Conservation (phyloP, 306 rosid genomes). For the Benincasa hispida region DNA sequence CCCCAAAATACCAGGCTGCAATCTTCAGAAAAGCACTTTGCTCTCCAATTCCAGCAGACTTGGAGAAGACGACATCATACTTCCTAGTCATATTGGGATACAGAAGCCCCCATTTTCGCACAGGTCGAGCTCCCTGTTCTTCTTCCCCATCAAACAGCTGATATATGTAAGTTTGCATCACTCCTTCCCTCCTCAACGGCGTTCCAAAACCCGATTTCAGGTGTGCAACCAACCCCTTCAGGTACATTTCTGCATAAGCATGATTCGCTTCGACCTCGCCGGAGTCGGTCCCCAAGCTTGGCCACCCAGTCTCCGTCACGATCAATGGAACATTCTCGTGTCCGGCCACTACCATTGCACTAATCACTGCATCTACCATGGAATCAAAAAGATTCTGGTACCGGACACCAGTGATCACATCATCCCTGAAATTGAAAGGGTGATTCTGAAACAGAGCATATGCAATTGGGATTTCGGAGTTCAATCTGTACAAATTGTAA, state of each 20-base stretch:
- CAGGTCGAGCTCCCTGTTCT: conserved; percentile 1
- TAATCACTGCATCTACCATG: conserved; percentile 60
- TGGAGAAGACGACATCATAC: conserved; percentile 52
- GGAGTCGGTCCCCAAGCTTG: conserved; percentile 27
- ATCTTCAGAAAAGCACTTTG: background rate
- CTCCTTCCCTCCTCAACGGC: conserved; percentile 62
- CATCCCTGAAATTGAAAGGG: conserved; percentile 72
- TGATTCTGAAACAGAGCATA: conserved; percentile 58
- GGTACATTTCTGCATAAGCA: conserved; percentile 59
- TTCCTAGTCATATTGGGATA: conserved; percentile 49
- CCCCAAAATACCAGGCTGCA: conserved; percentile 2
- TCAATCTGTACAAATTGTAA: conserved; percentile 53
- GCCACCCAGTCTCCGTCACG: conserved; percentile 92
- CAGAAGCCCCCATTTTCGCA: conserved; percentile 62
- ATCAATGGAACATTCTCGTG: conserved; percentile 42
- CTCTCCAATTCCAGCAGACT: background rate
- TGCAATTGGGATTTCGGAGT: conserved; percentile 53
- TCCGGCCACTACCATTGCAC: conserved; percentile 56
- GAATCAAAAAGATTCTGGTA: conserved; percentile 69
- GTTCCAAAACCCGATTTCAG: conserved; percentile 52
- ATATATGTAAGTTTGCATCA: conserved; percentile 36
- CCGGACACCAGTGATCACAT: conserved; percentile 55
- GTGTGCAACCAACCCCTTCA: conserved; percentile 48
- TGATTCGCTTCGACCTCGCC: conserved; percentile 51
- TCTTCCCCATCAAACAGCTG: conserved; percentile 54